Percentiles rank a stretch among this genome's conserved stretches.
phyloP scores from a whole-genome alignment of 2,329 filamentous ascomycete genomes.

The Calycina herbarum region DNA sequence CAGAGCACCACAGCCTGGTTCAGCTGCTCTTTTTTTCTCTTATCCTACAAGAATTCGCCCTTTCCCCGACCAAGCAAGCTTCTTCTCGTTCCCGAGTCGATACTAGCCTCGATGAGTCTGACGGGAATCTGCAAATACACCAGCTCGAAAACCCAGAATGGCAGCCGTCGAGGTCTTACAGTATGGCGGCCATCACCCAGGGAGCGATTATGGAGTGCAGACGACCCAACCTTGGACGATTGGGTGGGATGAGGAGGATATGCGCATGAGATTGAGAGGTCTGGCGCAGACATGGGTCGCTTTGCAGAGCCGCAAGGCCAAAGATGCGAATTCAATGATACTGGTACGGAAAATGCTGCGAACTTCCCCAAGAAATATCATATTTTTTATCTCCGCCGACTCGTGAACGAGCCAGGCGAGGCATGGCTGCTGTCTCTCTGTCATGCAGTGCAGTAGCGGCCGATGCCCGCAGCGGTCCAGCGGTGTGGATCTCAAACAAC shows the following conservation, averaged over 20 bases:
- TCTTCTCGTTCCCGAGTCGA: slow-evolving; percentile 19
- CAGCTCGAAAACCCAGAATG: slow-evolving; percentile 43
- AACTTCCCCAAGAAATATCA: not conserved
- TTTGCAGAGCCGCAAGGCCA: slow-evolving; percentile 25
- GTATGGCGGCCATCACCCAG: slow-evolving; percentile 42
- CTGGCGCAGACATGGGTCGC: slow-evolving; percentile 39
- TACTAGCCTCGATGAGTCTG: slow-evolving; percentile 39
- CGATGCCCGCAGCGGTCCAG: slow-evolving; percentile 27
- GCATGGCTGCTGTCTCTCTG: slow-evolving; percentile 17
- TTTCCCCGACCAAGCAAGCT: slow-evolving; percentile 2
- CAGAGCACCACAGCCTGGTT: not conserved
- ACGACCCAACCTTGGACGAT: slow-evolving; percentile 45
- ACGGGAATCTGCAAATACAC: slow-evolving; percentile 33
- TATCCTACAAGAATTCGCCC: slow-evolving; percentile 6
- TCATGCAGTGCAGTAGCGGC: slow-evolving; percentile 39
- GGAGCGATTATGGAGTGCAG: slow-evolving; percentile 43
- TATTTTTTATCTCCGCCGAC: not conserved
- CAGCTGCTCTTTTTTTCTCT: not conserved
- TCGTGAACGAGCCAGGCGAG: slow-evolving; percentile 3
- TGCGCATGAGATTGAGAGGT: slow-evolving; percentile 39
- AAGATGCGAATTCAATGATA: slow-evolving; percentile 25
- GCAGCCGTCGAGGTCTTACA: slow-evolving; percentile 45
- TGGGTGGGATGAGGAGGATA: slow-evolving; percentile 45
- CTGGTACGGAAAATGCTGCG: slow-evolving; percentile 34
- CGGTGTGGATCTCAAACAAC: slow-evolving; percentile 34